Percentiles rank a stretch among this genome's conserved stretches.
These are phyloP conservation scores for Fonsecaea erecta DNA, from an alignment of 2,329 filamentous ascomycete genomes.

Conservation along the genomic window DNA sequence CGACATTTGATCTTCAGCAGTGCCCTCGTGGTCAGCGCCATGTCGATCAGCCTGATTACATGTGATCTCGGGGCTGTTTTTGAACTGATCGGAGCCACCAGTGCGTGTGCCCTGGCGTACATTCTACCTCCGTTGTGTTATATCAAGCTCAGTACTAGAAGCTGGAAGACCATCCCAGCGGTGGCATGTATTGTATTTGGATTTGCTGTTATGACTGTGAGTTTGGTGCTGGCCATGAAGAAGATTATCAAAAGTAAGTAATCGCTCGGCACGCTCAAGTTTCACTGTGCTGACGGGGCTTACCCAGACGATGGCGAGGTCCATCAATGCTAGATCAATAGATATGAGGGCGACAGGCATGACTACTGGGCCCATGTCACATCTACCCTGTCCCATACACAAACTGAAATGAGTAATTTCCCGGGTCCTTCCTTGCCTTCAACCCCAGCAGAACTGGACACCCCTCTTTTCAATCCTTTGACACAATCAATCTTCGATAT, in stretches of 20 bases:
- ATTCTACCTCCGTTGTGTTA: slow-evolving; percentile 95
- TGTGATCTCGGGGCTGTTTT: slow-evolving; percentile 95
- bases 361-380: neutral
- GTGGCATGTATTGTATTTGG: slow-evolving; percentile 79
- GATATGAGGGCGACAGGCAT: slow-evolving; percentile 7
- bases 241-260: slow-evolving; percentile 61
- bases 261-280: neutral
- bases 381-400: neutral
- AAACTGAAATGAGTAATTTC: neutral
- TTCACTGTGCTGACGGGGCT: neutral
- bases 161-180: slow-evolving; percentile 72
- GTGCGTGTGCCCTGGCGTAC: slow-evolving; percentile 90
- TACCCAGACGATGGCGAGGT: slow-evolving; percentile 29
- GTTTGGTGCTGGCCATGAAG: slow-evolving; percentile 70
- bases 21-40: slow-evolving; percentile 75
- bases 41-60: slow-evolving; percentile 78
- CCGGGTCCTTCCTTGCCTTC: neutral
- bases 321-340: slow-evolving; percentile 29
- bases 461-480: neutral
- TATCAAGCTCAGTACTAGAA: slow-evolving; percentile 77
- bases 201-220: slow-evolving; percentile 77
- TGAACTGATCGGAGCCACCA: slow-evolving; percentile 93
- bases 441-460: neutral
- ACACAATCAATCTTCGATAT: neutral
- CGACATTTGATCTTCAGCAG: slow-evolving; percentile 88